A percentile compares a stretch with the other conserved stretches of the same genome.
phyloP scores from a whole-genome alignment of 164 flowering plant genomes.

The Hamamelis virginiana region DNA sequence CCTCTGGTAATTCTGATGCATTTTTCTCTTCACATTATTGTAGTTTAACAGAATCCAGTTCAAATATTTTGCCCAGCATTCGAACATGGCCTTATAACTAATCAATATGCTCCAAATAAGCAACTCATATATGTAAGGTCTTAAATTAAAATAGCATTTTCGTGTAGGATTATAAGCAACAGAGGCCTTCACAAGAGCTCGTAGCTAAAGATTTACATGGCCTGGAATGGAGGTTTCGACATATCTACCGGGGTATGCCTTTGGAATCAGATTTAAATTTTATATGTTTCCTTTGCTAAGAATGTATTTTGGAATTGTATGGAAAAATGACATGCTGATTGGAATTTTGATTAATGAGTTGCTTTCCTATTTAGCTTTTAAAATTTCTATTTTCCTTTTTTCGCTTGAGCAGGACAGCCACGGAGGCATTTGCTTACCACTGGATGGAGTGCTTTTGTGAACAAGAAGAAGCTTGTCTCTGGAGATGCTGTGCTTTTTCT shows the following conservation, averaged over 20 bases:
- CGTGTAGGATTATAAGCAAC: constrained; percentile 84
- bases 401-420: constrained; percentile 74
- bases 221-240: constrained; percentile 85
- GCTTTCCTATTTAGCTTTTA: too few relatives aligned
- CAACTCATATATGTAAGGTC: not conserved
- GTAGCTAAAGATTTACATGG: constrained; percentile 96
- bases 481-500: constrained; percentile 99
- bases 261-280: not conserved
- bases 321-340: too few relatives aligned
- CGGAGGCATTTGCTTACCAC: constrained; percentile 97
- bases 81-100: too few relatives aligned
- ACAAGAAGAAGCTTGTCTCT: constrained; percentile 87
- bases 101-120: not conserved
- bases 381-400: not conserved
- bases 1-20: constrained; percentile 61
- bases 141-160: not conserved
- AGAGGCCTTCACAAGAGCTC: constrained; percentile 98
- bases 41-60: not conserved
- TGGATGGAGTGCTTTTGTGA: constrained; percentile 98
- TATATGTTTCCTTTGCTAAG: not conserved
- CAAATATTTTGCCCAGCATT: too few relatives aligned
- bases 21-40: not conserved
- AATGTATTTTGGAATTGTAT: not conserved
- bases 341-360: not conserved
- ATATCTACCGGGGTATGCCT: constrained; percentile 84